A percentile compares a stretch with the other conserved stretches of the same genome.
Conservation (phyloP, 352 stramenopile genomes). For the Phytophthora capsici region DNA sequence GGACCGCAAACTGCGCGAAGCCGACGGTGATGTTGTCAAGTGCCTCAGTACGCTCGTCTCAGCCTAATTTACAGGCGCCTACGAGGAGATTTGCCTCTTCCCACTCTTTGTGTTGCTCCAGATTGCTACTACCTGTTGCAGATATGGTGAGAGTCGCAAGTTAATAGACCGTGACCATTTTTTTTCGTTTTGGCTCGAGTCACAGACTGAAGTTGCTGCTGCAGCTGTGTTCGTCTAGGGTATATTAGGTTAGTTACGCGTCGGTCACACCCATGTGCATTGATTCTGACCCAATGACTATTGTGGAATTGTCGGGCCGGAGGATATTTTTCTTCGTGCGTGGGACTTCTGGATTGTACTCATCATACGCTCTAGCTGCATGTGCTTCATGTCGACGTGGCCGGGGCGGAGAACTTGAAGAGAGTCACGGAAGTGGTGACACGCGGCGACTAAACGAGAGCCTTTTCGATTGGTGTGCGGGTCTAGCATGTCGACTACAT, state of each 20-base stretch:
- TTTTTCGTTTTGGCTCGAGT: conserved; percentile 1
- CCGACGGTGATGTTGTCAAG: conserved; percentile 69
- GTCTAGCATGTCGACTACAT: conserved; percentile 66
- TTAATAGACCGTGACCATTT: conserved; percentile 36
- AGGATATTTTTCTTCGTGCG: conserved; percentile 39
- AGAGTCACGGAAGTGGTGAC: conserved; percentile 76
- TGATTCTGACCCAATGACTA: background rate
- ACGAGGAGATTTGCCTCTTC: background rate
- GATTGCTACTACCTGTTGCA: conserved; percentile 5
- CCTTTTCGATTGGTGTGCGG: conserved; percentile 69
- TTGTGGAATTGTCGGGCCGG: conserved; percentile 4
- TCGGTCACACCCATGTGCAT: conserved; percentile 1
- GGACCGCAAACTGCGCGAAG: conserved; percentile 86
- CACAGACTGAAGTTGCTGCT: too few species aligned
- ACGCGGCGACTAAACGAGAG: conserved; percentile 67
- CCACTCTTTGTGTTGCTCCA: background rate
- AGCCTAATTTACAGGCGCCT: conserved; percentile 12
- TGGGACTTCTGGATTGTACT: conserved; percentile 74
- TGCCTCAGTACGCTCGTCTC: conserved; percentile 72
- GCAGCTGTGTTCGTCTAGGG: conserved; percentile 1
- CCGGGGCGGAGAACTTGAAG: conserved; percentile 62
- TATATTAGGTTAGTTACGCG: conserved; percentile 15
- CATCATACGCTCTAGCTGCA: conserved; percentile 68
- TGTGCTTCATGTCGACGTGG: conserved; percentile 63
- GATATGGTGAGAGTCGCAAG: background rate